A percentile compares a stretch with the other conserved stretches of the same genome.
These are phyloP conservation scores for Ophiocordyceps unilateralis DNA, from an alignment of 2,329 filamentous ascomycete genomes.

Conservation along the genomic window DNA sequence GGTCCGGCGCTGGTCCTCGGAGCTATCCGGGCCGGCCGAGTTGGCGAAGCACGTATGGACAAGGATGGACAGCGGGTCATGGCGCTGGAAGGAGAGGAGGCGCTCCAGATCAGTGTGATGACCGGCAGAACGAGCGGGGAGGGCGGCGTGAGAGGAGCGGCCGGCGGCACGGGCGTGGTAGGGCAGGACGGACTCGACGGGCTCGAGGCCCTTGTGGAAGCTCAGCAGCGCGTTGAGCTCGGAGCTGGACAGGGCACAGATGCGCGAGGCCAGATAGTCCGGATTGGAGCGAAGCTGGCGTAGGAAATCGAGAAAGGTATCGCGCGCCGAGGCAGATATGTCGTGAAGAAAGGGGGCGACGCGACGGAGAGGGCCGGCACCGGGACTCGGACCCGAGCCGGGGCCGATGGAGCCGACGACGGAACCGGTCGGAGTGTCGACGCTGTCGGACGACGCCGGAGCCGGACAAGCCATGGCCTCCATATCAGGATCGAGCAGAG, in stretches of 20 bases:
- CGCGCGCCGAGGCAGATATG: conserved; percentile 57
- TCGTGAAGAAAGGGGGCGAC: conserved; percentile 48
- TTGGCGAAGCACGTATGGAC: conserved; percentile 83
- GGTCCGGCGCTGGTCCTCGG: conserved; percentile 62
- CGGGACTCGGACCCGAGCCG: conserved; percentile 3
- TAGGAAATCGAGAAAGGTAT: conserved; percentile 64
- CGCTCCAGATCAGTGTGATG: conserved; percentile 56
- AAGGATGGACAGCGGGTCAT: conserved; percentile 69
- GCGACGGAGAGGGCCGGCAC: conserved; percentile 18
- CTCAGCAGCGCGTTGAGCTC: conserved; percentile 66
- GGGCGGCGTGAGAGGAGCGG: conserved; percentile 25
- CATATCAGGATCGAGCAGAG: conserved; percentile 55
- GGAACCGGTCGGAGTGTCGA: conserved; percentile 28
- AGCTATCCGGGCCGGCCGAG: conserved; percentile 63
- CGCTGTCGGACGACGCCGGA: conserved; percentile 28
- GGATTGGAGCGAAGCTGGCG: conserved; percentile 71
- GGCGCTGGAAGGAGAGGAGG: conserved; percentile 73
- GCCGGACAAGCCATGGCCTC: conserved; percentile 32
- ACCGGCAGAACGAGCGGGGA: conserved; percentile 23
- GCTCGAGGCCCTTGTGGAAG: conserved; percentile 63
- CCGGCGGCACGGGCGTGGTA: conserved; percentile 38
- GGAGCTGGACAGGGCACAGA: conserved; percentile 55
- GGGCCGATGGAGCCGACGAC: conserved; percentile 8
- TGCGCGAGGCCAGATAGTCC: conserved; percentile 69
- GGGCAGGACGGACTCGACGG: conserved; percentile 67